These are phyloP conservation scores for Phytopythium litorale DNA, from an alignment of 352 stramenopile genomes.

Conservation along the genomic window DNA sequence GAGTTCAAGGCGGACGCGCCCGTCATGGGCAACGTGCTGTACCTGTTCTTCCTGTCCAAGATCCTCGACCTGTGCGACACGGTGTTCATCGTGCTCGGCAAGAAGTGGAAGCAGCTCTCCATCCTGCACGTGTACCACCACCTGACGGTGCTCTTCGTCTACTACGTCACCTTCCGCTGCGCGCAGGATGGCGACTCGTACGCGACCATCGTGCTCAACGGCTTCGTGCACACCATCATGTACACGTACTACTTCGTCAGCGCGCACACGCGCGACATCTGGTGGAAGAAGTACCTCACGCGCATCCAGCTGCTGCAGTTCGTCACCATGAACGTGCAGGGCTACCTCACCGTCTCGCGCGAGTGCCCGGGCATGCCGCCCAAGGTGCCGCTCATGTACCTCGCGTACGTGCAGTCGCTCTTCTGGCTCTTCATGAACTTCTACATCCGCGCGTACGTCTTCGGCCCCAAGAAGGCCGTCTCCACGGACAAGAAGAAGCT, in stretches of 20 bases:
- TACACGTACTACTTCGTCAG: slow-evolving; percentile 98
- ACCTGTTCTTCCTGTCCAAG: slow-evolving; percentile 97
- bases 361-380: slow-evolving; percentile 71
- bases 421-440: slow-evolving; percentile 97
- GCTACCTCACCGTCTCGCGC: slow-evolving; percentile 66
- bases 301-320: slow-evolving; percentile 94
- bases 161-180: slow-evolving; percentile 92
- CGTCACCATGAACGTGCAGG: slow-evolving; percentile 64
- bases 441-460: slow-evolving; percentile 91
- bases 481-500: slow-evolving; percentile 26
- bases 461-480: slow-evolving; percentile 32
- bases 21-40: slow-evolving; percentile 90
- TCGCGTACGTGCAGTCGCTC: slow-evolving; percentile 94
- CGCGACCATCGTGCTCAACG: slow-evolving; percentile 93
- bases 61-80: slow-evolving; percentile 88
- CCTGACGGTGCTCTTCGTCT: slow-evolving; percentile 94
- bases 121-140: slow-evolving; percentile 98
- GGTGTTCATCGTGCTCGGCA: slow-evolving; percentile 95
- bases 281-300: slow-evolving; percentile 96
- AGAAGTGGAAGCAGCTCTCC: slow-evolving; percentile 95
- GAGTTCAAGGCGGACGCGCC: slow-evolving; percentile 79
- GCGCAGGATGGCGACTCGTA: slow-evolving; percentile 95
- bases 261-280: slow-evolving; percentile 95
- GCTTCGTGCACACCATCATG: slow-evolving; percentile 97
- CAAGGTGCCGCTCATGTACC: slow-evolving; percentile 81